These are phyloP conservation scores for Ilex asprella DNA, from an alignment of 257 asterid genomes.

Conservation along the genomic window DNA sequence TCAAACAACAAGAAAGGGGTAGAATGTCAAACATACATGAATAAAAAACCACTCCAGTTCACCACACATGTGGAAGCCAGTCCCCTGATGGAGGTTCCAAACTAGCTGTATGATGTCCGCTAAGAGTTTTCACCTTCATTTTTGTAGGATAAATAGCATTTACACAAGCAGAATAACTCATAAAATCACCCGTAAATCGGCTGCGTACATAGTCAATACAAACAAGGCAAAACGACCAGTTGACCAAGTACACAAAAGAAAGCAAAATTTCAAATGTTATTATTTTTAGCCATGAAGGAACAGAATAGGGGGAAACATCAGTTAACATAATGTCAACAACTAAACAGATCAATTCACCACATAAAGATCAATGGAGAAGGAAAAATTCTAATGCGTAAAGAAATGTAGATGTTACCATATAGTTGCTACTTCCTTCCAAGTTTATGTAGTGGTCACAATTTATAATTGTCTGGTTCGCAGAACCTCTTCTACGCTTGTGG, in stretches of 20 bases:
- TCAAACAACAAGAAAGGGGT: no score
- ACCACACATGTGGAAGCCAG: no score
- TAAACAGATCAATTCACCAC: background rate
- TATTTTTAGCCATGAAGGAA: background rate
- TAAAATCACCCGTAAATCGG: no score
- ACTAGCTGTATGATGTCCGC: no score
- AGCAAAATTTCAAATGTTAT: no score
- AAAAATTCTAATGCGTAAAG: background rate
- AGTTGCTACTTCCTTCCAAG: slow-evolving; percentile 54
- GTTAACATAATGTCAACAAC: background rate
- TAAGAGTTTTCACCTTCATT: no score
- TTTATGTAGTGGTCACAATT: slow-evolving; percentile 47
- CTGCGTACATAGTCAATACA: no score
- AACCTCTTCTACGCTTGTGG: slow-evolving; percentile 50
- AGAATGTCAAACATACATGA: no score
- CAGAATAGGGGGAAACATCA: background rate
- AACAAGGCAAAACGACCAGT: background rate
- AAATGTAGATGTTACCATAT: slow-evolving; percentile 33
- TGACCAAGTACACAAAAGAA: background rate
- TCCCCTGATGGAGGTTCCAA: no score
- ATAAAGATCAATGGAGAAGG: background rate
- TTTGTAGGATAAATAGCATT: no score
- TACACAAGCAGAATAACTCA: no score
- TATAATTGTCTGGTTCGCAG: slow-evolving; percentile 38
- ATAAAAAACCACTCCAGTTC: no score